Base-by-base conservation (phyloP, 495 filamentous ascomycete species). In the Talaromyces trachyspermus region DNA sequence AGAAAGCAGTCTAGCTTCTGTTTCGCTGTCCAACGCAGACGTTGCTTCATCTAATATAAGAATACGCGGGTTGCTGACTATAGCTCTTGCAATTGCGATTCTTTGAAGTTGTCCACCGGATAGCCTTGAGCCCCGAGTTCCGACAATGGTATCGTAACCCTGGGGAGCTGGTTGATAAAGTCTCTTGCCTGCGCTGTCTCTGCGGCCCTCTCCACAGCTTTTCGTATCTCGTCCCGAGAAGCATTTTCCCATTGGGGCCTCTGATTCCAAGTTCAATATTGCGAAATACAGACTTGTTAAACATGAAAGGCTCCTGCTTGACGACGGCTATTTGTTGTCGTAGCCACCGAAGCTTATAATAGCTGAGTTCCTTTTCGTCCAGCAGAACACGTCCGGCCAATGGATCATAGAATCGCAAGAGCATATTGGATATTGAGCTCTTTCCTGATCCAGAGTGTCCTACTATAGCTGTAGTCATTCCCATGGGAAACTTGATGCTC, bases 371-470 rank as follows among this genome's bases (percentile, higher is more conserved):
- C 7, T 30, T 6, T 30, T 6, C 27, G 12, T 30, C 27, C 27
- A 30, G n/a, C n/a, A n/a, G n/a, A n/a, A n/a, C n/a, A 26, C 52
- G 54, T 18, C 83, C 83, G 18, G 61, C 59, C 3, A 60, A 61
- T 0, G 74, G 61, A 23, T 77, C 67, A 55, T 86, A 87, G 60
- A 86, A 84, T 14, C 73, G 42, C 61, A 83, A 79, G 1, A 88
- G 60, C 0, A 88, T 62, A 6, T 75, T 74, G 17, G 86, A 69
- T 19, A 84, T 68, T 12, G 79, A 85, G 1, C 76, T 81, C 54
- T 91, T 91, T n/a, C 86, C 86, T 20, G 78, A 84, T 15, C 86
- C 86, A 0, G 74, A 80, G 0, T 81, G 65, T 2, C 86, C 86
- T 4, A 88, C 85, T 10, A 91, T 67, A 1, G 83, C 86, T 2